Conservation (phyloP, 768 basidiomycete species). For the Hypholoma sublateritium region DNA sequence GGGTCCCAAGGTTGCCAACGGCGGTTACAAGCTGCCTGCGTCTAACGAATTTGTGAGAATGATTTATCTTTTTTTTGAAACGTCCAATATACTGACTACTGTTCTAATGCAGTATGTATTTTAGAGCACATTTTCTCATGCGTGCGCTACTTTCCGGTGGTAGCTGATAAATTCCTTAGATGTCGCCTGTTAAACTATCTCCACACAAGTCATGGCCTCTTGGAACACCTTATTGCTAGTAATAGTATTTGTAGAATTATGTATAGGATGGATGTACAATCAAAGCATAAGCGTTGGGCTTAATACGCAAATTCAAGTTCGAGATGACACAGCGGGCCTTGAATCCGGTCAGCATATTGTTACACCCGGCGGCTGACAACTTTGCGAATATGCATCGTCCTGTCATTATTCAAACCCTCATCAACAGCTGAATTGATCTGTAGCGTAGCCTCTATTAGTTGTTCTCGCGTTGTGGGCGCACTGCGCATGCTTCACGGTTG, state of each 20-base stretch:
- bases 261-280: conserved; percentile 8
- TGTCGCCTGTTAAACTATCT: conserved; percentile 14
- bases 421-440: no score
- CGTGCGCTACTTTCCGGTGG: conserved; percentile 9
- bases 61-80: background rate
- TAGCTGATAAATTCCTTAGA: conserved; percentile 1
- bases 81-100: conserved; percentile 4
- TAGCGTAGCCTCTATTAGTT: no score
- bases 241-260: conserved; percentile 18
- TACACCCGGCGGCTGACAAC: no score
- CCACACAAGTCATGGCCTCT: conserved; percentile 12
- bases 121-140: conserved; percentile 11
- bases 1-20: conserved; percentile 26
- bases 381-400: no score
- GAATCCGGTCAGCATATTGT: no score
- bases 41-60: conserved; percentile 29
- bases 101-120: conserved; percentile 25
- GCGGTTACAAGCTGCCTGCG: conserved; percentile 30
- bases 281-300: background rate
- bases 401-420: no score
- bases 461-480: no score
- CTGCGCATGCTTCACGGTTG: no score
- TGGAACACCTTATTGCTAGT: conserved; percentile 6
- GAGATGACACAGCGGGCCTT: no score
- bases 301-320: no score